These are phyloP conservation scores for Neospora caninum DNA, from an alignment of 169 alveolate species.

Conservation along the genomic window DNA sequence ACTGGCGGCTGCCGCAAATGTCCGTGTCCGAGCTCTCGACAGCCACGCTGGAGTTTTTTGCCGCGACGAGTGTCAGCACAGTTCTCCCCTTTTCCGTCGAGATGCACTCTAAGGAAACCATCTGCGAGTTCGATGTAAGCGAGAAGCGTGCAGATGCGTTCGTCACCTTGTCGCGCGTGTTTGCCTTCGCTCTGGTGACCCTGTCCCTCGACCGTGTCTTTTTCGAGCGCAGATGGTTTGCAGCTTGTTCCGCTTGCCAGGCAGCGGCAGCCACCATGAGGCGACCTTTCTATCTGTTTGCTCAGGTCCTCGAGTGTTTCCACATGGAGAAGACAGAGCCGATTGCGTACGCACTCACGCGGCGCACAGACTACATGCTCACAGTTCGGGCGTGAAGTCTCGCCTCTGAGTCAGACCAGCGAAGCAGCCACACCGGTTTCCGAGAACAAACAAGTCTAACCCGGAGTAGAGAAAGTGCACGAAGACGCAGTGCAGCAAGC, in stretches of 20 bases:
- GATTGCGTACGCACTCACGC: constrained; percentile 50
- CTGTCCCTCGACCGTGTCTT: no score
- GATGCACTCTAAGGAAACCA: constrained; percentile 4
- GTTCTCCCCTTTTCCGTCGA: constrained; percentile 61
- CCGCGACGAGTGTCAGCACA: constrained; percentile 42
- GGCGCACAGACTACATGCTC: constrained; percentile 55
- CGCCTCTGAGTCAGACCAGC: background rate
- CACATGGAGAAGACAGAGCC: constrained; percentile 60
- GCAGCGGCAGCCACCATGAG: background rate
- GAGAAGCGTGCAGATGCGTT: background rate
- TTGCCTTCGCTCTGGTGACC: no score
- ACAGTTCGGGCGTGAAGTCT: constrained; percentile 39
- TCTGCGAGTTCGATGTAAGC: constrained; percentile 58
- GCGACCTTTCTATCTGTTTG: background rate
- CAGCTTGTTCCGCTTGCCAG: no score
- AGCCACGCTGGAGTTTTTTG: constrained; percentile 58
- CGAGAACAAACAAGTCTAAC: no score
- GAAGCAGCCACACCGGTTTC: background rate
- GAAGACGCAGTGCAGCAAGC: background rate
- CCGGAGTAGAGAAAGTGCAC: background rate
- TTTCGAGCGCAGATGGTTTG: no score
- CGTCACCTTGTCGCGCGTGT: background rate
- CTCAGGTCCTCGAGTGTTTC: constrained; percentile 60
- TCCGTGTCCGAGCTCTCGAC: background rate
- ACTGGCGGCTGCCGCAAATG: constrained; percentile 64